Base-by-base conservation (phyloP, 2,329 filamentous ascomycete genomes). In the Trichoderma brevicompactum region DNA sequence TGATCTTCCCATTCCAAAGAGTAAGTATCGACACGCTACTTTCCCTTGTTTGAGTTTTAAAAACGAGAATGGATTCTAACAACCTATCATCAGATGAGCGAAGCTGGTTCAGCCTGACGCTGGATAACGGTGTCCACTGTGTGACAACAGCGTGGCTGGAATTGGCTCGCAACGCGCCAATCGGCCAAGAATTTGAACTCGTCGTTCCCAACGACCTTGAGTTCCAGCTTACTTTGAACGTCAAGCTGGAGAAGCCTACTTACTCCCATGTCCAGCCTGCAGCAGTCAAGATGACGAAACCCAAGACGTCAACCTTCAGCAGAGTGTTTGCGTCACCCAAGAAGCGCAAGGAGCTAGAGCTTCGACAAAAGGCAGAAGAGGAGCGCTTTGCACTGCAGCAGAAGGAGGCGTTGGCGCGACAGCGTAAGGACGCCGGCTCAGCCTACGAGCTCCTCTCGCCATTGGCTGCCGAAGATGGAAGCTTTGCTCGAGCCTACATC, bases 121-220 rank as follows among this genome's bases (percentile, higher is more conserved):
- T 99, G n/a, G 95, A 99, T 78, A 99, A 99, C 69, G 95, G 95
- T 32, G 87, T 99, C 1, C 95, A 99, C 76, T 99, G 95, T 73
- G 95, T 99, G 15, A 99, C 95, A 0, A 99, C 95, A 3, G 90
- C 93, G 0, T 97, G 93, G 92, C 83, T 98, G 8, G 95, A 99
- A 77, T 83, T 99, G 66, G 93, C 92, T 19, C 91, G 91, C 71
- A 94, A 91, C 66, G 94, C 95, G 2, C 93, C 95, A 0, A 98
- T 99, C 71, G 95, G 94, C 7, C 95, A 99, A 74, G 95, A 99
- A 76, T 99, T 99, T 72, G 95, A 99, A 79, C 88, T 99, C 50
- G 94, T 98, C 38, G 95, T 99, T 32, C 89, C 96, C 56, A 95
- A 97, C 71, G 95, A 99, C 72, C 87, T 99, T n/a, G 95, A 99